These are phyloP conservation scores for Crithidia thermophila DNA, from an alignment of 208 protist genomes.

Conservation along the genomic window DNA sequence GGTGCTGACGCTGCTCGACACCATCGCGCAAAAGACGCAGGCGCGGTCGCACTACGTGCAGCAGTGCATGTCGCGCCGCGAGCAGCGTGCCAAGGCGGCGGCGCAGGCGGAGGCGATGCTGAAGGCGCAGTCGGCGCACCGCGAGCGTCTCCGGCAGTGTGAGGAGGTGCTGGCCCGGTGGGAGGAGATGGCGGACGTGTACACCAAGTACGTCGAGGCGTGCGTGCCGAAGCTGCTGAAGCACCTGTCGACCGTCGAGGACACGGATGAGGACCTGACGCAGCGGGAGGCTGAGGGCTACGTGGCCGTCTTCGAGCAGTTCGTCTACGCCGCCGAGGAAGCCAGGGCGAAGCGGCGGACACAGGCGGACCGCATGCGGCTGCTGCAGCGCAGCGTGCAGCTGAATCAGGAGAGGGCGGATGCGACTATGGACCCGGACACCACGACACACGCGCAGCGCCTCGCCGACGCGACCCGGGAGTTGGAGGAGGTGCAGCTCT, in stretches of 20 bases:
- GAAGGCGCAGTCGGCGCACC: slow-evolving; percentile 50
- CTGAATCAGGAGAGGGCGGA: slow-evolving; percentile 53
- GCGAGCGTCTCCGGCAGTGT: slow-evolving; percentile 46
- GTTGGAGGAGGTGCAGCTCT: slow-evolving; percentile 71
- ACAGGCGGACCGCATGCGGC: slow-evolving; percentile 70
- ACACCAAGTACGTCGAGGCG: slow-evolving; percentile 81
- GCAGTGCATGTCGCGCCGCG: slow-evolving; percentile 60
- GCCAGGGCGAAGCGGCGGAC: slow-evolving; percentile 70
- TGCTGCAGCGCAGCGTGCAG: slow-evolving; percentile 45
- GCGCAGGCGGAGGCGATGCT: slow-evolving; percentile 43
- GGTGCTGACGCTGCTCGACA: slow-evolving; percentile 36
- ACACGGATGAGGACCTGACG: slow-evolving; percentile 59
- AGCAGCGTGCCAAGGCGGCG: slow-evolving; percentile 52
- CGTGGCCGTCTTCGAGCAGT: slow-evolving; percentile 75
- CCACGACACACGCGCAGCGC: slow-evolving; percentile 38
- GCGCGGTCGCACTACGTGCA: slow-evolving; percentile 52
- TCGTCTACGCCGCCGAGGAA: slow-evolving; percentile 79
- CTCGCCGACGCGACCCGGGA: slow-evolving; percentile 44
- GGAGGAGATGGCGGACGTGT: slow-evolving; percentile 54
- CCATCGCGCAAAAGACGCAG: slow-evolving; percentile 44
- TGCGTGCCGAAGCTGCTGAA: slow-evolving; percentile 92
- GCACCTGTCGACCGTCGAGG: slow-evolving; percentile 87
- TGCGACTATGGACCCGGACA: slow-evolving; percentile 68
- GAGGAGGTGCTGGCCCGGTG: slow-evolving; percentile 60
- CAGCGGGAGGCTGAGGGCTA: slow-evolving; percentile 79